These are phyloP conservation scores for Lithohypha guttulata DNA, from an alignment of 2,329 filamentous ascomycete species.

Conservation along the genomic window DNA sequence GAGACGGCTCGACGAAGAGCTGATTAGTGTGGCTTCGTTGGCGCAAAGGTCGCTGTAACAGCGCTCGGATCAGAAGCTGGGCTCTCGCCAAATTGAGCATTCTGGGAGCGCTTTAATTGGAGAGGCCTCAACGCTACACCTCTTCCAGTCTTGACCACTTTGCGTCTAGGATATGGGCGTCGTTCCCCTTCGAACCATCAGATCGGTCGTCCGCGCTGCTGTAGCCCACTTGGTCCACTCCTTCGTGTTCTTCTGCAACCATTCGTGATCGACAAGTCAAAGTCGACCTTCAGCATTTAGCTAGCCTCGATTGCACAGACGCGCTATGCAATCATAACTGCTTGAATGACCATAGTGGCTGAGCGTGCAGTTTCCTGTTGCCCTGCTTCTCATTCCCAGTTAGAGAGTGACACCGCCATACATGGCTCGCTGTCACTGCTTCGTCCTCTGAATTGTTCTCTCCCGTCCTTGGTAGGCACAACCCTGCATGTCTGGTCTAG, in stretches of 20 bases:
- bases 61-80: no score
- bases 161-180: no score
- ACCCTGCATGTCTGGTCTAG: constrained; percentile 4
- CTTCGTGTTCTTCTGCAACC: neutral
- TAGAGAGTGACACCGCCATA: neutral
- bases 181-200: no score
- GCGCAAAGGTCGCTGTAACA: no score
- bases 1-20: neutral
- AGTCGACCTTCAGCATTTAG: neutral
- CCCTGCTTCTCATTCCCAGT: neutral
- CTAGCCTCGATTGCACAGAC: constrained; percentile 3
- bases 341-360: constrained; percentile 9
- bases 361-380: neutral
- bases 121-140: no score
- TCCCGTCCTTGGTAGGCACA: neutral
- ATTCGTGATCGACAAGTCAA: neutral
- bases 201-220: neutral
- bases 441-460: no score
- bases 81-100: no score
- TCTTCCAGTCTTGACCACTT: no score
- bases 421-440: no score
- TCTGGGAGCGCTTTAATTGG: no score
- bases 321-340: constrained; percentile 4
- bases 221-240: constrained; percentile 4
- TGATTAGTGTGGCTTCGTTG: constrained; percentile 5